Evolutionary conservation across 495 filamentous ascomycete species (phyloP).

Genomic region (Penicillium fimorum): DNA sequence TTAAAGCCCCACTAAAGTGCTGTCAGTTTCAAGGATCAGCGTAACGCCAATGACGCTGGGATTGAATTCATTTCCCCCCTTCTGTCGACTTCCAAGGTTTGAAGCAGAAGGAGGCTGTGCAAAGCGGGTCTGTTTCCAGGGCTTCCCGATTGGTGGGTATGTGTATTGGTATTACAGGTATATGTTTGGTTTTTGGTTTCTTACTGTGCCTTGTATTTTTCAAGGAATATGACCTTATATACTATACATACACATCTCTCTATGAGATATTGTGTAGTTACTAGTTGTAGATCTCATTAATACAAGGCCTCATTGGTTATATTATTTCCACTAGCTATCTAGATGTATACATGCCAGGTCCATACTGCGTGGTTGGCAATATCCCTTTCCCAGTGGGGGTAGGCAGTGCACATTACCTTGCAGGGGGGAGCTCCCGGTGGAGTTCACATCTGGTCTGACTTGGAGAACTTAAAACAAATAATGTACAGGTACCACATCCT

Average conservation of each 20-base stretch:
- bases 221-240: not conserved
- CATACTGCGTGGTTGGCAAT: conserved; percentile 14
- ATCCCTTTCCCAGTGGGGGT: conserved; percentile 23
- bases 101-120: conserved; percentile 33
- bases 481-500: not conserved
- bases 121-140: conserved; percentile 30
- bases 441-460: conserved; percentile 14
- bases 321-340: not conserved
- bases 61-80: conserved; percentile 19
- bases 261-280: not conserved
- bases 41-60: conserved; percentile 24
- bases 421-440: conserved; percentile 25
- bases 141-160: conserved; percentile 23
- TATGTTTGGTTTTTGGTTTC: conserved; percentile 8
- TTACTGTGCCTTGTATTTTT: conserved; percentile 11
- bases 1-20: conserved; percentile 6
- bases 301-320: not conserved
- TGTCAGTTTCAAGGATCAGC: conserved; percentile 22
- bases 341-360: not conserved
- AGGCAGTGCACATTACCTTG: conserved; percentile 33
- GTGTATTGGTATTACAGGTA: conserved; percentile 24
- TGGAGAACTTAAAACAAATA: not conserved
- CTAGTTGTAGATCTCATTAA: not conserved
- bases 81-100: conserved; percentile 26
- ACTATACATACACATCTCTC: not conserved